Base-by-base conservation (phyloP, 352 stramenopile species). In the Thalassiosira pacifica region DNA sequence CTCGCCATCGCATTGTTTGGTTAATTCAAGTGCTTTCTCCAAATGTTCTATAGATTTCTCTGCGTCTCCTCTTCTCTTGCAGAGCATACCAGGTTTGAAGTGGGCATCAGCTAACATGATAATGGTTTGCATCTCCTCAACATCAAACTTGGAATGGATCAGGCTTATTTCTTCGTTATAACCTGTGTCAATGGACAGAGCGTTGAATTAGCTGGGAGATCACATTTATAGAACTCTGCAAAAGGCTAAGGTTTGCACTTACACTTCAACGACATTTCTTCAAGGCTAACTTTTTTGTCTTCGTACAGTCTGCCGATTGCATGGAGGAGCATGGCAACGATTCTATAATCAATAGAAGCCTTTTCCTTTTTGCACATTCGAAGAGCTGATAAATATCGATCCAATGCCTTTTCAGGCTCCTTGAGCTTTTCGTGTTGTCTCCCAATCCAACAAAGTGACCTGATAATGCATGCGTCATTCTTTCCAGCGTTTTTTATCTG, bases 181-280 rank as follows among this genome's bases (percentile, higher is more conserved):
- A 82, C 82, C 82, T 88, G 37, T 3, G 24, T 67, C 16, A 1
- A 70, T 57, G 37, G 61, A 64, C 0, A 71, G 22, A 42, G 34
- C 10, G 68, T 45, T 27, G 11, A 70, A 78, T 37, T 34, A 42
- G 34, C 55, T 40, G n/a, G 69, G 29, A 70, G 57, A 63, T 48
- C 16, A 13, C 27, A 16, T 31, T 53, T 48, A 57, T 16, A n/a
- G n/a, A n/a, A n/a, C n/a, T n/a, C n/a, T n/a, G n/a, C n/a, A n/a
- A n/a, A n/a, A n/a, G n/a, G n/a, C n/a, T n/a, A n/a, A n/a, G n/a
- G n/a, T n/a, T 72, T 68, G 19, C 18, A 76, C 82, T 82, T 70
- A 88, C 85, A 90, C 53, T 90, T 90, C 29, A 90, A 64, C 24
- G 80, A 60, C 81, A 90, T 87, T 40, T 90, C 79, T 81, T 59